Conservation (phyloP, 495 filamentous ascomycete genomes). For the Tuber melanosporum region DNA sequence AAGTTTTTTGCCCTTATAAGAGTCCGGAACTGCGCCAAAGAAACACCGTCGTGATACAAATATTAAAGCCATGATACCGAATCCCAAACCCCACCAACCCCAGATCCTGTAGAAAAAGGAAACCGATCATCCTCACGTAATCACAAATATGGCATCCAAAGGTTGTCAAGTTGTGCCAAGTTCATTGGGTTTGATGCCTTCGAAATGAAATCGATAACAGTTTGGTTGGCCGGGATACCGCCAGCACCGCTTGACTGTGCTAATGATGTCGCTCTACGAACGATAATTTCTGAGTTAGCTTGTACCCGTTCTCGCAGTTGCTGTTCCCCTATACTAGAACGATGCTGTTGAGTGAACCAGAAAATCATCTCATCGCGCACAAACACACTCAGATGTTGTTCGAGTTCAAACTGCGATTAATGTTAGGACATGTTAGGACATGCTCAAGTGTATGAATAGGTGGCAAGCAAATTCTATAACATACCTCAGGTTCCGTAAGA, state of each 20-base stretch:
- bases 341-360: constrained; percentile 83
- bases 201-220: constrained; percentile 82
- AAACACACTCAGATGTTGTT: constrained; percentile 86
- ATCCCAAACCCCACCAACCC: background rate
- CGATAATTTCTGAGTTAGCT: constrained; percentile 79
- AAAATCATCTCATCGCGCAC: constrained; percentile 97
- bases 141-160: constrained; percentile 97
- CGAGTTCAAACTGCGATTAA: constrained; percentile 58
- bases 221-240: constrained; percentile 88
- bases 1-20: background rate
- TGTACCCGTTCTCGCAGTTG: constrained; percentile 81
- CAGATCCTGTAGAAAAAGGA: background rate
- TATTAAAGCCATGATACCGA: background rate
- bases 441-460: background rate
- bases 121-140: background rate
- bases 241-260: constrained; percentile 53
- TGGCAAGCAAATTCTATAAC: constrained; percentile 12
- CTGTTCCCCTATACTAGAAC: constrained; percentile 56
- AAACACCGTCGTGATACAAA: background rate
- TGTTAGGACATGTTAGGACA: constrained; percentile 23
- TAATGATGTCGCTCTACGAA: constrained; percentile 77
- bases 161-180: constrained; percentile 72
- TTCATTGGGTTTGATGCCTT: constrained; percentile 80
- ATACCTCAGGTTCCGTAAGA: constrained; percentile 75
- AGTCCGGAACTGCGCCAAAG: background rate